A percentile compares a stretch with the other conserved stretches of the same genome.
Evolutionary conservation across 1,139 yeast species (phyloP).

Genomic region (Magnusiomyces fungicola): DNA sequence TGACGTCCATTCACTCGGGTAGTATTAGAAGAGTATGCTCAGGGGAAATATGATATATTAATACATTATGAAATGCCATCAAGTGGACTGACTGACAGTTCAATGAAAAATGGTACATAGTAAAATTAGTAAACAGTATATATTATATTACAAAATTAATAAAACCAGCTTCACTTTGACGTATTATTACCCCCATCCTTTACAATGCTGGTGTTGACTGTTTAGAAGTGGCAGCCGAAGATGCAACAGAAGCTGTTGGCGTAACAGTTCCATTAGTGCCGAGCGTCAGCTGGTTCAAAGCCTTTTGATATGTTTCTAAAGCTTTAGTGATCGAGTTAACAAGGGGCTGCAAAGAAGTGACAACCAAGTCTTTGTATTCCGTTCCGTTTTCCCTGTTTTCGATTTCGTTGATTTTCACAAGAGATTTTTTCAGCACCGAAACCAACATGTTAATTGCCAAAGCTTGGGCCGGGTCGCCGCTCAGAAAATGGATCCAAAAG

Average conservation of each 20-base stretch:
- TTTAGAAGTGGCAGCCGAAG: constrained; percentile 2
- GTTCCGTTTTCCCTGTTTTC: constrained; percentile 10
- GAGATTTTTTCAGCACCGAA: constrained; percentile 42
- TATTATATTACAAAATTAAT: too few relatives aligned
- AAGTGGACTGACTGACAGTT: too few relatives aligned
- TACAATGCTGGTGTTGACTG: not conserved
- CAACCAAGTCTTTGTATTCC: constrained; percentile 1
- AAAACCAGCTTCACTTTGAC: too few relatives aligned
- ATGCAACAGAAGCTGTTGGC: not conserved
- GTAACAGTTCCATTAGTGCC: not conserved
- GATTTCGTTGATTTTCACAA: constrained; percentile 39
- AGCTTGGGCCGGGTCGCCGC: constrained; percentile 50
- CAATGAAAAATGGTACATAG: too few relatives aligned
- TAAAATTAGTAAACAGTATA: too few relatives aligned
- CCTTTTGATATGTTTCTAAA: constrained; percentile 12
- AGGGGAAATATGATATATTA: too few relatives aligned
- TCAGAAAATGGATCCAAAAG: constrained; percentile 58
- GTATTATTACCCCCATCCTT: too few relatives aligned
- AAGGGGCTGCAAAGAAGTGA: constrained; percentile 13
- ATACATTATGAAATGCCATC: too few relatives aligned
- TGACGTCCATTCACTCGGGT: too few relatives aligned
- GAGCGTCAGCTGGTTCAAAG: constrained; percentile 4
- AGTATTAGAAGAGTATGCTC: too few relatives aligned
- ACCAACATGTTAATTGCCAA: constrained; percentile 41
- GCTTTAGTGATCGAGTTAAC: constrained; percentile 13